phyloP scores from a whole-genome alignment of 306 rosid genomes.

The Cicer chorassanicum region DNA sequence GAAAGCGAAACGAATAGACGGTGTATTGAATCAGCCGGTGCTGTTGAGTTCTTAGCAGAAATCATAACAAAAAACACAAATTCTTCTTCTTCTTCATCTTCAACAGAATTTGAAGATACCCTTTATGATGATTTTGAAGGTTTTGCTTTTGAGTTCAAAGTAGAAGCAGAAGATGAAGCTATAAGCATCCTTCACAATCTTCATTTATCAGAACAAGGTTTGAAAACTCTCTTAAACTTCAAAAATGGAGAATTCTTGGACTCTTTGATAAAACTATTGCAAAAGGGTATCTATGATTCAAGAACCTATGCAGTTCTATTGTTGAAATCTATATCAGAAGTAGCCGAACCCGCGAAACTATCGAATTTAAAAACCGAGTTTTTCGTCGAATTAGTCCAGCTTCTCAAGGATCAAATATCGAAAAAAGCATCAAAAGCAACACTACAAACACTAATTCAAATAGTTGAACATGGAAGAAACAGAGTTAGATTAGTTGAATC shows the following conservation, averaged over 20 bases:
- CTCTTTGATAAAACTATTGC: slow-evolving; percentile 54
- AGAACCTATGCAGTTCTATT: slow-evolving; percentile 65
- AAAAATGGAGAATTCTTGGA: slow-evolving; percentile 50
- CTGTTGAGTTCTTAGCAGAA: slow-evolving; percentile 63
- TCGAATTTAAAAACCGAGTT: slow-evolving; percentile 44
- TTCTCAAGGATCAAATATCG: slow-evolving; percentile 64
- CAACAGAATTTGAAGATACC: not conserved
- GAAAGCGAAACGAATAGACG: slow-evolving; percentile 67
- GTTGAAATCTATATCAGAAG: slow-evolving; percentile 61
- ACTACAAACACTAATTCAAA: slow-evolving; percentile 52
- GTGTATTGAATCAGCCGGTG: slow-evolving; percentile 65
- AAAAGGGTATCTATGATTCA: slow-evolving; percentile 66
- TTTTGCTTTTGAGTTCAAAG: slow-evolving; percentile 16
- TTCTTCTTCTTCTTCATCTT: slow-evolving; percentile 1
- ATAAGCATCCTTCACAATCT: slow-evolving; percentile 58
- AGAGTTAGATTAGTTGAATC: slow-evolving; percentile 66
- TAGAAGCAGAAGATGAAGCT: slow-evolving; percentile 59
- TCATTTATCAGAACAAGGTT: slow-evolving; percentile 50
- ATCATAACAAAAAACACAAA: slow-evolving; percentile 27
- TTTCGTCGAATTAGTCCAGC: slow-evolving; percentile 55
- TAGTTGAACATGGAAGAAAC: slow-evolving; percentile 66
- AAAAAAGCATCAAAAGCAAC: slow-evolving; percentile 60
- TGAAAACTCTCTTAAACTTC: slow-evolving; percentile 42
- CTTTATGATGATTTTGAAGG: slow-evolving; percentile 11
- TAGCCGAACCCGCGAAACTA: slow-evolving; percentile 45